Conservation (phyloP, 2,329 filamentous ascomycete genomes). For the Pseudovirgaria hyperparasitica region DNA sequence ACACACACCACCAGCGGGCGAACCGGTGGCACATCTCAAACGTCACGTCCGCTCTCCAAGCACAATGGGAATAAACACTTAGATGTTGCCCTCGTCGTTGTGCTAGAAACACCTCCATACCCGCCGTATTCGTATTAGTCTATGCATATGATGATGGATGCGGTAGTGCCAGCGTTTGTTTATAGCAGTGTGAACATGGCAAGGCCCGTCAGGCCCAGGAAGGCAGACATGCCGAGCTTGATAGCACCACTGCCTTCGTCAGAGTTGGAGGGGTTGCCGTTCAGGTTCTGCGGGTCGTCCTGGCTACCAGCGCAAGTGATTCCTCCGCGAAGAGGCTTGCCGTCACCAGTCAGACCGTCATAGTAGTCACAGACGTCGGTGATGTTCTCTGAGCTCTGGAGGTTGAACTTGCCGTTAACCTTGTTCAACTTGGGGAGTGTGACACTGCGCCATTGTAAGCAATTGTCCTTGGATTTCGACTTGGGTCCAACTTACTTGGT, state of each 20-base stretch:
- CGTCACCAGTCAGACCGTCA: slow-evolving; percentile 24
- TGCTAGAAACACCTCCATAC: no score
- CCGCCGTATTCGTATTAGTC: no score
- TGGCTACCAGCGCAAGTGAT: slow-evolving; percentile 29
- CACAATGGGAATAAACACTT: no score
- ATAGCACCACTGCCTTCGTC: slow-evolving; percentile 9
- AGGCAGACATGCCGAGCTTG: slow-evolving; percentile 24
- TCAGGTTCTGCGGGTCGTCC: slow-evolving; percentile 22
- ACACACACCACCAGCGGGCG: no score
- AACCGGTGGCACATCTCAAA: no score
- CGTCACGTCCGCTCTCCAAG: no score
- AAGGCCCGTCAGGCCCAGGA: no score
- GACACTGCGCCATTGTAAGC: slow-evolving; percentile 43
- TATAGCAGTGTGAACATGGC: no score
- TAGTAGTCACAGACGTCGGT: slow-evolving; percentile 24
- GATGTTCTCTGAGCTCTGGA: slow-evolving; percentile 33
- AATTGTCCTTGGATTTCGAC: background rate
- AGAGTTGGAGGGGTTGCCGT: slow-evolving; percentile 21
- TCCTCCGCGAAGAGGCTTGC: slow-evolving; percentile 30
- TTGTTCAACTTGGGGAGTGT: slow-evolving; percentile 44
- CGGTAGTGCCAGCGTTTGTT: no score
- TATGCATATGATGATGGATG: no score
- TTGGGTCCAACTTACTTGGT: slow-evolving; percentile 48
- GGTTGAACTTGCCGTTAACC: slow-evolving; percentile 38
- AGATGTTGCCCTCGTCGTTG: no score